Percentiles rank a stretch among this genome's conserved stretches.
Conservation (phyloP, 345 rosid species). For the Nephelium lappaceum region DNA sequence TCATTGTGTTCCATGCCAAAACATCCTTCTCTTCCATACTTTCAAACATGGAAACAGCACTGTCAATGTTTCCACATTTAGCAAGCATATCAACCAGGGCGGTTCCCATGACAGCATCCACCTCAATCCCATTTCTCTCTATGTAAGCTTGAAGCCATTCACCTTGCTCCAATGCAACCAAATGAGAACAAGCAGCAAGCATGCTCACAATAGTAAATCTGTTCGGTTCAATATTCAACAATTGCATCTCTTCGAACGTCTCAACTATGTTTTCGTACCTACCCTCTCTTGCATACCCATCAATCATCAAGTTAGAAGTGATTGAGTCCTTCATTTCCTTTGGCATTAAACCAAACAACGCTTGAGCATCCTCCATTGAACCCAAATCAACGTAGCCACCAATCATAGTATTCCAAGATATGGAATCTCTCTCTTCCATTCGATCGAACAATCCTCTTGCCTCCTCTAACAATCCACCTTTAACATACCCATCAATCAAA, state of each 20-base stretch:
- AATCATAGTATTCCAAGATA: background rate
- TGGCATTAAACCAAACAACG: background rate
- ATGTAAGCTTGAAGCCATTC: conserved; percentile 22
- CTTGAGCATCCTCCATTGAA: background rate
- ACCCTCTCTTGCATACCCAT: conserved; percentile 21
- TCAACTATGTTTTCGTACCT: conserved; percentile 1
- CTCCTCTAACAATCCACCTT: conserved; percentile 9
- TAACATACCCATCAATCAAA: conserved; percentile 20
- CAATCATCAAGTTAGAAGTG: conserved; percentile 23
- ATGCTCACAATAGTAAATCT: conserved; percentile 21
- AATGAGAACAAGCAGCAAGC: conserved; percentile 24
- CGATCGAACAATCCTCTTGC: conserved; percentile 9
- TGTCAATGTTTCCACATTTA: background rate
- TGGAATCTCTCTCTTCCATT: background rate
- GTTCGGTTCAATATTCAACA: conserved; percentile 3
- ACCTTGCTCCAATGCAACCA: conserved; percentile 12
- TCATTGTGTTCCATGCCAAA: background rate
- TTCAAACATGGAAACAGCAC: background rate
- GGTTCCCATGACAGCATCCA: conserved; percentile 2
- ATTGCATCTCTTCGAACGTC: conserved; percentile 16
- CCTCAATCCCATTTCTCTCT: background rate
- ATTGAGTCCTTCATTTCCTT: conserved; percentile 16
- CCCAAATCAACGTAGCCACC: background rate
- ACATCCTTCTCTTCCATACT: background rate
- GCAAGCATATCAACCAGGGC: background rate